These are phyloP conservation scores for Populus hybrid DNA, from an alignment of 441 rosid species.

Conservation along the genomic window DNA sequence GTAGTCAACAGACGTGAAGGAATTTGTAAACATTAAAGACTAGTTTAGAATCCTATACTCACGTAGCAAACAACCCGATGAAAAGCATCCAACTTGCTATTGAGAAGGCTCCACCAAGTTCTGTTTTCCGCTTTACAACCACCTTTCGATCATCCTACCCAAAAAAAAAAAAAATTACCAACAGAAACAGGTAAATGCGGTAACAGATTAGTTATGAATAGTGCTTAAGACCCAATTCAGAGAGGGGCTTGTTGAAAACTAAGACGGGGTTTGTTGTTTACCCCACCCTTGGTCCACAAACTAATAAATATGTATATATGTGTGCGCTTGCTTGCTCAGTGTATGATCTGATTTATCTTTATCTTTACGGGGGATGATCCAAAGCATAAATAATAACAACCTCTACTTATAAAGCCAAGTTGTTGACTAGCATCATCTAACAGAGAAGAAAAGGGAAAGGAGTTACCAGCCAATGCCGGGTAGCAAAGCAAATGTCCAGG, in stretches of 20 bases:
- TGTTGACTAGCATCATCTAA: neutral
- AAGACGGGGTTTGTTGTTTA: too few species aligned
- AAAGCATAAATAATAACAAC: too few species aligned
- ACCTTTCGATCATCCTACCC: slow-evolving; percentile 77
- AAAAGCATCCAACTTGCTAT: slow-evolving; percentile 96
- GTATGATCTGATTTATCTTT: too few species aligned
- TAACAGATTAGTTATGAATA: too few species aligned
- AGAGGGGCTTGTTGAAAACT: too few species aligned
- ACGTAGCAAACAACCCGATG: slow-evolving; percentile 90
- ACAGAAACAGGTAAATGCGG: neutral
- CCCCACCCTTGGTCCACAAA: too few species aligned
- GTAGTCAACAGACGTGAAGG: neutral
- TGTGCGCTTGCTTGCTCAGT: too few species aligned
- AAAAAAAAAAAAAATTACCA: neutral
- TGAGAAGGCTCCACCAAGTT: slow-evolving; percentile 90
- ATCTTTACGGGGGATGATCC: too few species aligned
- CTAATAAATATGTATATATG: too few species aligned
- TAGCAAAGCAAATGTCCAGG: slow-evolving; percentile 81
- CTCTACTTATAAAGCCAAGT: too few species aligned
- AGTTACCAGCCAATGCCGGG: slow-evolving; percentile 97
- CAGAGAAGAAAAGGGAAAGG: neutral
- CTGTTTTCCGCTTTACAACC: slow-evolving; percentile 86
- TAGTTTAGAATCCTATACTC: slow-evolving; percentile 35
- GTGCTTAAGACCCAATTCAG: too few species aligned
- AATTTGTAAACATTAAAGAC: slow-evolving; percentile 6